Evolutionary conservation across 2,329 filamentous ascomycete species (phyloP).

Genomic region (Nemania serpens): DNA sequence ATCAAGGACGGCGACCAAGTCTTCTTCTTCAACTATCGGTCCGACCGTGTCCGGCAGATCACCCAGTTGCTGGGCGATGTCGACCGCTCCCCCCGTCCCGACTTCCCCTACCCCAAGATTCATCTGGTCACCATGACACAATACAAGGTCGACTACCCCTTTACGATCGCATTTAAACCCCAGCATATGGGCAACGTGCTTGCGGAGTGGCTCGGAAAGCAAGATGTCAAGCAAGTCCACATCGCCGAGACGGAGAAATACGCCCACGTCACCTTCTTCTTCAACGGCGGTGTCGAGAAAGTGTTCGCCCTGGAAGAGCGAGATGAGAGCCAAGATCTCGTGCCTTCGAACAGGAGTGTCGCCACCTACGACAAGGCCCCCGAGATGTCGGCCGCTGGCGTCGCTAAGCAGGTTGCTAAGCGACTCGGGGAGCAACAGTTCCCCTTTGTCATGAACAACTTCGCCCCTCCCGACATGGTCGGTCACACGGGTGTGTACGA

Average conservation of each 20-base stretch:
- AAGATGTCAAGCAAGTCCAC: constrained; percentile 90
- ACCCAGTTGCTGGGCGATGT: constrained; percentile 91
- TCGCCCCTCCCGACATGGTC: constrained; percentile 98
- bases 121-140: constrained; percentile 96
- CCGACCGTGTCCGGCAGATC: constrained; percentile 94
- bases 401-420: constrained; percentile 88
- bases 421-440: constrained; percentile 83
- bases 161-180: constrained; percentile 88
- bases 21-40: constrained; percentile 99
- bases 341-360: constrained; percentile 87
- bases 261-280: constrained; percentile 99
- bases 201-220: constrained; percentile 92
- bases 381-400: constrained; percentile 91
- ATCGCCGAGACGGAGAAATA: constrained; percentile 99
- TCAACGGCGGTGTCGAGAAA: constrained; percentile 98
- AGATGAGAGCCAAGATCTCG: constrained; percentile 77
- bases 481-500: constrained; percentile 98
- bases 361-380: constrained; percentile 94
- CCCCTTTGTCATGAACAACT: constrained; percentile 99
- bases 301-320: constrained; percentile 89
- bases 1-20: constrained; percentile 91
- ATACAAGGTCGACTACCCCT: constrained; percentile 95
- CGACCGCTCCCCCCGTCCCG: constrained; percentile 86
- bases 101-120: constrained; percentile 93
- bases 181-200: constrained; percentile 98